A percentile compares a stretch with the other conserved stretches of the same genome.
phyloP scores from a whole-genome alignment of 202 grass and related monocot species.

The Schoenoplectus tabernaemontani region DNA sequence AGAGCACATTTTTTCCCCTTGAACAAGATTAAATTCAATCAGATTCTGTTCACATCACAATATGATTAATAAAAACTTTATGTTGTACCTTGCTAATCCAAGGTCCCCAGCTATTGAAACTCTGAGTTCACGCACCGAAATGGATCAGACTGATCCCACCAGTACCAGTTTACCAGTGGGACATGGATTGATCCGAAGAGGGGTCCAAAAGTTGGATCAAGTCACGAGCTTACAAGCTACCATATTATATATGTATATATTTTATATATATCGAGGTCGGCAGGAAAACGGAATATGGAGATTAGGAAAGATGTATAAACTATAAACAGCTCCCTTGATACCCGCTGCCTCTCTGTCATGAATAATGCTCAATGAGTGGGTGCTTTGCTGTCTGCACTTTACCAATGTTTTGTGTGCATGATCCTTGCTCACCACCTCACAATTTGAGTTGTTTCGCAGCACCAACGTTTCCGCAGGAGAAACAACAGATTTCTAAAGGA shows the following conservation, averaged over 20 bases:
- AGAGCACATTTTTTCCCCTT: background rate
- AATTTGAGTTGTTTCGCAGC: background rate
- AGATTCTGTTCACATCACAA: background rate
- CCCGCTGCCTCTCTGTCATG: conserved; percentile 22
- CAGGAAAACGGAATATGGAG: background rate
- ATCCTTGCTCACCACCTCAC: background rate
- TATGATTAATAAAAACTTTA: background rate
- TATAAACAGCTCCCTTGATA: conserved; percentile 22
- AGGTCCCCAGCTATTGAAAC: background rate
- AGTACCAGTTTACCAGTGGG: background rate
- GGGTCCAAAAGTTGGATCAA: conserved; percentile 16
- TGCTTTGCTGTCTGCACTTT: conserved; percentile 18
- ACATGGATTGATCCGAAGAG: background rate
- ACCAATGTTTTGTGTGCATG: background rate
- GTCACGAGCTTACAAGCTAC: conserved; percentile 1
- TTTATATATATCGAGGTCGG: background rate
- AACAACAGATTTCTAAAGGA: too few relatives aligned
- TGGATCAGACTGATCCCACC: background rate
- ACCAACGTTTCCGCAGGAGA: too few relatives aligned
- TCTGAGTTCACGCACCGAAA: background rate
- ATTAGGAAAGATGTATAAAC: background rate
- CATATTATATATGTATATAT: background rate
- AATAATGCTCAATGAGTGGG: conserved; percentile 11
- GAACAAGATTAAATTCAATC: background rate
- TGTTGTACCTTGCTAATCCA: background rate